Base-by-base conservation (phyloP, 768 basidiomycete genomes). In the Agrocybe pediades region DNA sequence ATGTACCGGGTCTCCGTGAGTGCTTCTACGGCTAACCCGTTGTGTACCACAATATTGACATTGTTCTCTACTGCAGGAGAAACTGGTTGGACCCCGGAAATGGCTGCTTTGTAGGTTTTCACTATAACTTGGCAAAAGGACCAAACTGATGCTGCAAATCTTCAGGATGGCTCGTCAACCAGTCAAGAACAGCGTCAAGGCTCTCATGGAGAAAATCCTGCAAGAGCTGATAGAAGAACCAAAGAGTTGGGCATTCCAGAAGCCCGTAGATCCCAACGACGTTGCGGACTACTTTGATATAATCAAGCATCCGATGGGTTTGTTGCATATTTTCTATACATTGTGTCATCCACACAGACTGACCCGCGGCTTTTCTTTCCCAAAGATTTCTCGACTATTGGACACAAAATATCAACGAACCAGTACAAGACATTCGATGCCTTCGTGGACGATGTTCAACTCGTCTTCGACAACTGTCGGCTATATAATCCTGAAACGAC, bases 241-340 rank as follows among this genome's bases (percentile, higher is more conserved):
- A 13, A 65, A 83, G 36, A 83, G 90, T 1, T 99, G 97, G 95
- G 84, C 97, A 6, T 99, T 98, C 72, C 72, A 77, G 25, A 68
- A 78, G 48, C 94, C 97, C 2, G 95, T 98, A 41, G 86, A 87
- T 59, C 74, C 69, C 2, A 82, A 83, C 6, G 88, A 93, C 55
- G 95, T 95, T 6, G 68, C 79, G 6, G 95, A 98, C 65, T 99
- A 99, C 63, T 90, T 92, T 68, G 87, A 92, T 19, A 83, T 95
- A 44, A 86, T 98, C 65, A 87, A 85, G 61, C 74, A 85, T 53
- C 97, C 97, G 2, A 98, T 98, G 95, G 95, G 94, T 94, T 60
- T 53, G 85, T 77, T 23, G 25, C 39, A 47, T 15, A 9, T 19
- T 13, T 16, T 17, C 3, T n/a, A 6, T 15, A 3, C 16, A 29